phyloP scores from a whole-genome alignment of 2,329 filamentous ascomycete genomes.

The Colletotrichum sojae region DNA sequence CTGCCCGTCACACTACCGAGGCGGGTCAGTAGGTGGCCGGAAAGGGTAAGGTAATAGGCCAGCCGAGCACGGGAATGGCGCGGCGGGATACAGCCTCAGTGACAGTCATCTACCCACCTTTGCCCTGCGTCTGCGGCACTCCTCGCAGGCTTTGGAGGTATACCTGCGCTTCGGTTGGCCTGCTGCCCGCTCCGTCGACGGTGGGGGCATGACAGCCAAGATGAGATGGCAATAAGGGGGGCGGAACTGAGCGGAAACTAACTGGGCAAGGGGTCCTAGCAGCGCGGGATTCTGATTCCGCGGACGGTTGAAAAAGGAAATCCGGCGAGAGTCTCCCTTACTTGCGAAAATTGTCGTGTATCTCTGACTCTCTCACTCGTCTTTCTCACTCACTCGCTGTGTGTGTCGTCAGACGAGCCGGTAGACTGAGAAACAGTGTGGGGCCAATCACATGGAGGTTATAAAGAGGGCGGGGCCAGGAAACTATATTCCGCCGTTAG shows the following conservation, averaged over 20 bases:
- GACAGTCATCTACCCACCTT: slow-evolving; percentile 46
- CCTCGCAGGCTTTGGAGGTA: slow-evolving; percentile 51
- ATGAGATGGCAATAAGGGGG: background rate
- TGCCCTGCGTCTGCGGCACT: slow-evolving; percentile 53
- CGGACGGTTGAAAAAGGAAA: background rate
- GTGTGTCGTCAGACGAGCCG: slow-evolving; percentile 15
- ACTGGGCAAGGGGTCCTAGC: slow-evolving; percentile 23
- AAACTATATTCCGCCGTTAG: slow-evolving; percentile 35
- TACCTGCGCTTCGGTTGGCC: slow-evolving; percentile 42
- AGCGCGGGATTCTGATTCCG: background rate
- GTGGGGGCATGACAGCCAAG: slow-evolving; percentile 25
- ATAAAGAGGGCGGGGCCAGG: slow-evolving; percentile 18
- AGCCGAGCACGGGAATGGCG: background rate
- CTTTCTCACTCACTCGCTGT: background rate
- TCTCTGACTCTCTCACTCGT: background rate
- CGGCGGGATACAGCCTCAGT: background rate
- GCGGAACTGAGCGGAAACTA: background rate
- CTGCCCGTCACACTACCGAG: slow-evolving; percentile 49
- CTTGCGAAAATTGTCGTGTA: background rate
- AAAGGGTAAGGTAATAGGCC: too few species aligned
- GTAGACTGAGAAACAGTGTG: slow-evolving; percentile 6
- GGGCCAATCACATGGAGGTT: slow-evolving; percentile 29
- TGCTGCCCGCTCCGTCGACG: slow-evolving; percentile 30
- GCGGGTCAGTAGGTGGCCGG: slow-evolving; percentile 5
- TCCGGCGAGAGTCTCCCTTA: background rate